A percentile compares a stretch with the other conserved stretches of the same genome.
phyloP scores from a whole-genome alignment of 148 eudicot species.

The Dysphania ambrosioides region DNA sequence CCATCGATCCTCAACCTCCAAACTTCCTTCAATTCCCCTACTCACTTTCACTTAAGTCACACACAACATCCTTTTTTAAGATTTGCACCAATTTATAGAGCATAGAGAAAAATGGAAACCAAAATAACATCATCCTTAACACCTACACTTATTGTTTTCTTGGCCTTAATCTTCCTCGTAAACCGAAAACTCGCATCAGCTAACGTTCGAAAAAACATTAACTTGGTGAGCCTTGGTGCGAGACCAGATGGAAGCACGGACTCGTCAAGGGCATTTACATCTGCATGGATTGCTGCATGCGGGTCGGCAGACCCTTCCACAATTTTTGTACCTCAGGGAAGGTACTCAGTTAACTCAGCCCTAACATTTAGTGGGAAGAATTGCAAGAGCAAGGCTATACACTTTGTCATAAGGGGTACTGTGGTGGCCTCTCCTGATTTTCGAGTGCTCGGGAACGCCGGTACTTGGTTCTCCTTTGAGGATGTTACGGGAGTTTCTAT shows the following conservation, averaged over 20 bases:
- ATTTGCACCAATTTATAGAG: not conserved
- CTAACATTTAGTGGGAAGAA: conserved; percentile 17
- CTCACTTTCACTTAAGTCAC: too few relatives aligned
- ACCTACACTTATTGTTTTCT: not conserved
- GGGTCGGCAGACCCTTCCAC: conserved; percentile 15
- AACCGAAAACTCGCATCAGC: not conserved
- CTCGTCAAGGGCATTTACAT: conserved; percentile 26
- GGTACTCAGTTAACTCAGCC: conserved; percentile 24
- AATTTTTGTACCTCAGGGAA: conserved; percentile 34
- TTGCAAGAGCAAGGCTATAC: conserved; percentile 25
- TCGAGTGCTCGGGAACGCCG: conserved; percentile 16
- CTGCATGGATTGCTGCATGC: conserved; percentile 41
- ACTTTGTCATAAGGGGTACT: conserved; percentile 35
- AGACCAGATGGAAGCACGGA: conserved; percentile 26
- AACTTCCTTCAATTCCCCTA: not conserved
- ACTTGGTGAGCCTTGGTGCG: conserved; percentile 27
- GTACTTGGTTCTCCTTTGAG: conserved; percentile 34
- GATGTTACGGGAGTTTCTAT: conserved; percentile 34
- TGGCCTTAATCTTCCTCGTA: not conserved
- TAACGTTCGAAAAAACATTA: not conserved
- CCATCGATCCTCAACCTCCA: not conserved
- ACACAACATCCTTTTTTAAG: too few relatives aligned
- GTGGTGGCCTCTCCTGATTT: conserved; percentile 37
- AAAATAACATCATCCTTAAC: not conserved
- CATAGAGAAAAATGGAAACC: not conserved